These are phyloP conservation scores for Heritiera fomes DNA, from an alignment of 345 rosid species.

Conservation along the genomic window DNA sequence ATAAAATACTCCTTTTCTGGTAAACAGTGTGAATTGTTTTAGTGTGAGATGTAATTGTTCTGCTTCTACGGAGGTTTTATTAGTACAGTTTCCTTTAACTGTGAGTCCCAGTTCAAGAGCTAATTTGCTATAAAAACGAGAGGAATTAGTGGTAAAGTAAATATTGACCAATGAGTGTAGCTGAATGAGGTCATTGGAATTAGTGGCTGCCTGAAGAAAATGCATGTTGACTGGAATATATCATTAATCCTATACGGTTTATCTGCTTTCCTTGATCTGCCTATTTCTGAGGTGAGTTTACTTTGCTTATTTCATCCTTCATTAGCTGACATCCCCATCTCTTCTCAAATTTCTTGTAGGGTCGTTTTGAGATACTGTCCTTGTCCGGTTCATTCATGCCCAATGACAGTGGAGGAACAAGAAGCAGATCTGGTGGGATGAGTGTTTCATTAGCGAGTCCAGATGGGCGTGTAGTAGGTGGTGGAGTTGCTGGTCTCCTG, in stretches of 20 bases:
- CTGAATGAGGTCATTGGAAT: background rate
- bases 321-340: background rate
- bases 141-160: background rate
- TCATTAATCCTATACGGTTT: background rate
- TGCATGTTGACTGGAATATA: background rate
- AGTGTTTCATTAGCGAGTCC: slow-evolving; percentile 91
- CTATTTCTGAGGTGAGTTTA: background rate
- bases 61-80: background rate
- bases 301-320: background rate
- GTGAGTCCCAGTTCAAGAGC: background rate
- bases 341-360: slow-evolving; percentile 46
- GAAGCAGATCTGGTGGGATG: slow-evolving; percentile 97
- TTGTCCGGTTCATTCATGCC: slow-evolving; percentile 99
- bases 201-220: background rate
- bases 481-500: slow-evolving; percentile 88
- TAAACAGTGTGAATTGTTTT: background rate
- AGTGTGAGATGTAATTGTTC: background rate
- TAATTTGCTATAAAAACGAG: background rate
- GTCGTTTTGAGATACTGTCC: slow-evolving; percentile 94
- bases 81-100: background rate
- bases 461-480: slow-evolving; percentile 96
- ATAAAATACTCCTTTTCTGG: background rate
- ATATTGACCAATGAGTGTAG: background rate
- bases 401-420: slow-evolving; percentile 72
- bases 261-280: background rate